These are phyloP conservation scores for Eremothecium cymbalariae DNA, from an alignment of 1,139 yeast species.

Conservation along the genomic window DNA sequence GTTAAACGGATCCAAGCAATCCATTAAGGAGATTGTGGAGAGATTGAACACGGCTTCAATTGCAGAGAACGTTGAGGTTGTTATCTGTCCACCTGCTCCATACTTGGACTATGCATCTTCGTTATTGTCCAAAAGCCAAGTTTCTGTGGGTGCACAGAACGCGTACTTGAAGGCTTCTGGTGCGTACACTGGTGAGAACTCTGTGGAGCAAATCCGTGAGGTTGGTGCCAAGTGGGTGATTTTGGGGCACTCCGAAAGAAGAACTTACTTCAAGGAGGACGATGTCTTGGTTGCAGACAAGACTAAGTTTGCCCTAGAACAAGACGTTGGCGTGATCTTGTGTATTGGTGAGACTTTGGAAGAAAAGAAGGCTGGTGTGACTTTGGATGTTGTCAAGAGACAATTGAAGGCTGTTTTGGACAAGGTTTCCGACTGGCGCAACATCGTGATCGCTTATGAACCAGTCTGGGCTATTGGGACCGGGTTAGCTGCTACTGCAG, in stretches of 20 bases:
- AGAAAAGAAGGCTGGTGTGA: constrained; percentile 83
- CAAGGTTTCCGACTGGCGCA: constrained; percentile 81
- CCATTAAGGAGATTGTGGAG: constrained; percentile 76
- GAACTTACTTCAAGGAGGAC: constrained; percentile 83
- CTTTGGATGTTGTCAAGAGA: constrained; percentile 79
- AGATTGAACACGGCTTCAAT: constrained; percentile 71
- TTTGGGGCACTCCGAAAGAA: constrained; percentile 98
- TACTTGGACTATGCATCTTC: constrained; percentile 73
- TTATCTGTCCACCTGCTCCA: constrained; percentile 93
- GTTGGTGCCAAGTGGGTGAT: constrained; percentile 92
- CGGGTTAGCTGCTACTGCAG: constrained; percentile 98
- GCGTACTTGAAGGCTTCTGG: constrained; percentile 81
- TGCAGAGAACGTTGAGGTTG: constrained; percentile 72
- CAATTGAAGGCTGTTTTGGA: constrained; percentile 87
- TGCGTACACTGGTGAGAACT: constrained; percentile 97
- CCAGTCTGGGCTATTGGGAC: constrained; percentile 99
- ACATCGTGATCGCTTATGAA: constrained; percentile 94
- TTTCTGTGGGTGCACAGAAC: constrained; percentile 84
- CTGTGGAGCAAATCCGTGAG: constrained; percentile 83
- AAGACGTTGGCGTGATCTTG: constrained; percentile 81
- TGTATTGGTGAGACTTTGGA: constrained; percentile 97
- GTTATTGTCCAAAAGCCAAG: constrained; percentile 58
- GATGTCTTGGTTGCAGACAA: constrained; percentile 91
- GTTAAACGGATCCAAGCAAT: constrained; percentile 90
- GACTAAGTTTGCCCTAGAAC: constrained; percentile 87